Conservation (phyloP, 768 basidiomycete genomes). For the Saitozyma sp. region DNA sequence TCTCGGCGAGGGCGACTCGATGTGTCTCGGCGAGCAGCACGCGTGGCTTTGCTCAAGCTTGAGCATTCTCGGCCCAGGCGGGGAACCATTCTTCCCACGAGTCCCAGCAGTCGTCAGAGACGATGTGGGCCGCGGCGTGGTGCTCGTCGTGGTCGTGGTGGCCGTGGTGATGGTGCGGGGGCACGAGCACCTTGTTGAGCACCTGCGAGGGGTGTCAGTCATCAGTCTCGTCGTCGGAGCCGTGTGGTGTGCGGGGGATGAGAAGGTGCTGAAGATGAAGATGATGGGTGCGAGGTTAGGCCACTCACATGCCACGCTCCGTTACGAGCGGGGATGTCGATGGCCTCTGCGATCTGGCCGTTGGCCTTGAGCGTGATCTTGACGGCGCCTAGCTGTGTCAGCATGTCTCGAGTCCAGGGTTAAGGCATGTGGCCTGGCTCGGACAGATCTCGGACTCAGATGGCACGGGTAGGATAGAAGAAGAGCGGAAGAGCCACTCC, state of each 20-base stretch:
- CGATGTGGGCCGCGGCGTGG: neutral
- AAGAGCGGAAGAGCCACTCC: no score
- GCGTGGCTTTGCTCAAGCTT: neutral
- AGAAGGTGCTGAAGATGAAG: neutral
- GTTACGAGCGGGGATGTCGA: conserved; percentile 61
- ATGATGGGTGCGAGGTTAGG: conserved; percentile 30
- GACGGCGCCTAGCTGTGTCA: conserved; percentile 32
- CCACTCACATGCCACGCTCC: conserved; percentile 62
- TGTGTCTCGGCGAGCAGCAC: no score
- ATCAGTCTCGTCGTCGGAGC: neutral
- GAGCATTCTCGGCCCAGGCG: neutral
- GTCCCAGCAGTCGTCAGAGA: conserved; percentile 29
- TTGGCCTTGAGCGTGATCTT: conserved; percentile 51
- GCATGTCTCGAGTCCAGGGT: neutral
- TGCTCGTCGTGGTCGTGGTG: conserved; percentile 36
- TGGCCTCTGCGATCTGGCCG: conserved; percentile 49
- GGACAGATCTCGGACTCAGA: neutral
- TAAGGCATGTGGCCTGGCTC: neutral
- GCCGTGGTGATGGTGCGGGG: conserved; percentile 50
- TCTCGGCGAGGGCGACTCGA: no score
- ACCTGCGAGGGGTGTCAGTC: conserved; percentile 6
- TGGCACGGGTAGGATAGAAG: neutral
- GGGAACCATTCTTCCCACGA: conserved; percentile 50
- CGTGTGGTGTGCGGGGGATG: neutral
- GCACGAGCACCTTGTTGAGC: conserved; percentile 43